A percentile compares a stretch with the other conserved stretches of the same genome.
Evolutionary conservation across 1,284 basidiomycete genomes (phyloP).

Genomic region (Boletus holoroseus): DNA sequence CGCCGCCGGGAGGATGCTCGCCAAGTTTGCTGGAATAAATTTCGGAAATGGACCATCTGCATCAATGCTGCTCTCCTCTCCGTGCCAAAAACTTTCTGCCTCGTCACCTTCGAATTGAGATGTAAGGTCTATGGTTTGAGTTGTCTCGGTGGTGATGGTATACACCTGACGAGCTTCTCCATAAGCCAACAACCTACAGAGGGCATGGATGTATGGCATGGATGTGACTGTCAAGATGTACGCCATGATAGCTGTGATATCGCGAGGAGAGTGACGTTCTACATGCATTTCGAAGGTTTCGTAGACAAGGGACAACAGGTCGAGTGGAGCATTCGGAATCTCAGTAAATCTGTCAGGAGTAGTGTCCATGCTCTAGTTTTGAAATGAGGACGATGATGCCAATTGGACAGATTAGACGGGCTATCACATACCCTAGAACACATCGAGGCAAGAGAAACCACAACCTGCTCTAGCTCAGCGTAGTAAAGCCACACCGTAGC

Average conservation of each 20-base stretch:
- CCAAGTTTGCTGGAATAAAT: conserved; percentile 51
- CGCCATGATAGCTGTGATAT: conserved; percentile 50
- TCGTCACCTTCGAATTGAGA: conserved; percentile 35
- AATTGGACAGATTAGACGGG: neutral
- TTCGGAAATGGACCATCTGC: conserved; percentile 44
- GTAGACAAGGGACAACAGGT: conserved; percentile 54
- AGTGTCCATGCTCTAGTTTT: conserved; percentile 39
- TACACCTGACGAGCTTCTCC: conserved; percentile 32
- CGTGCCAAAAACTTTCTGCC: conserved; percentile 36
- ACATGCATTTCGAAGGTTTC: conserved; percentile 47
- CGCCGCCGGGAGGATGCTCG: conserved; percentile 52
- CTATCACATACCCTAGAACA: conserved; percentile 49
- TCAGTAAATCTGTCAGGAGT: conserved; percentile 40
- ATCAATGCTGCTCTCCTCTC: conserved; percentile 37
- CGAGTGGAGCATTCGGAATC: conserved; percentile 41
- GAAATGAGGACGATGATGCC: neutral
- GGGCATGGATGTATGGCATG: conserved; percentile 49
- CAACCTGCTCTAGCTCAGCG: conserved; percentile 44
- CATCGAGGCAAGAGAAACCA: conserved; percentile 48
- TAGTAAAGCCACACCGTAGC: conserved; percentile 51
- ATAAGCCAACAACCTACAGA: conserved; percentile 57
- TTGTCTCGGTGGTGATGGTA: conserved; percentile 19
- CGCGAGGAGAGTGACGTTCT: conserved; percentile 43
- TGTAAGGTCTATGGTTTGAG: conserved; percentile 23
- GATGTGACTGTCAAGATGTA: conserved; percentile 60